These are phyloP conservation scores for Aeminium ludgeri DNA, from an alignment of 495 filamentous ascomycete genomes.

Conservation along the genomic window DNA sequence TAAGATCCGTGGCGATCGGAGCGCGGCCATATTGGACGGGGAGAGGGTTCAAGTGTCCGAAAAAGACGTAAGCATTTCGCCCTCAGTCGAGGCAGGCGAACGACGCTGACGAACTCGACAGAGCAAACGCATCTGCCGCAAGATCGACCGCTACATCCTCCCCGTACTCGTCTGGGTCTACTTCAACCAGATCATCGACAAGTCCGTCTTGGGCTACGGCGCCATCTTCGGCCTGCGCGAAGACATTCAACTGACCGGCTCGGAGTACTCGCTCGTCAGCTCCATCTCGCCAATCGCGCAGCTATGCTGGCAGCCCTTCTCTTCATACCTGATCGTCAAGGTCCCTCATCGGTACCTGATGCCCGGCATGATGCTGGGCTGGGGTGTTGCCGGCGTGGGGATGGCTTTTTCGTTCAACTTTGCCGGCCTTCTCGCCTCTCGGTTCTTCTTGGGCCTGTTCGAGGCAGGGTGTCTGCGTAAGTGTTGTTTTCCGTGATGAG, in stretches of 20 bases:
- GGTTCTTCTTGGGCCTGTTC: constrained; percentile 40
- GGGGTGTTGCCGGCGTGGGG: constrained; percentile 32
- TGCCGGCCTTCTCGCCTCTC: constrained; percentile 32
- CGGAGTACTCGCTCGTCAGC: constrained; percentile 45
- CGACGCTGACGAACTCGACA: no score
- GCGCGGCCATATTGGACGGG: no score
- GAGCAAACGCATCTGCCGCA: constrained; percentile 39
- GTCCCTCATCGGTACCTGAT: constrained; percentile 47
- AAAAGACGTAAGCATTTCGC: no score
- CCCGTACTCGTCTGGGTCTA: constrained; percentile 47
- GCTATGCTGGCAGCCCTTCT: constrained; percentile 50
- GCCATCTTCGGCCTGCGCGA: constrained; percentile 44
- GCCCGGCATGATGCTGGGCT: constrained; percentile 38
- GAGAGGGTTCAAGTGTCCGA: no score
- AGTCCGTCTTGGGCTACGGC: constrained; percentile 44
- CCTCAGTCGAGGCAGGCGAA: no score
- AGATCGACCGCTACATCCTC: constrained; percentile 43
- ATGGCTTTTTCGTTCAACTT: constrained; percentile 35
- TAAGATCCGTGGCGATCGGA: no score
- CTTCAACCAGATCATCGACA: constrained; percentile 47
- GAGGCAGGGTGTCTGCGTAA: constrained; percentile 39
- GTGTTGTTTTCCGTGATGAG: no score
- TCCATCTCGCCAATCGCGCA: constrained; percentile 48
- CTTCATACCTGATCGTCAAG: constrained; percentile 46
- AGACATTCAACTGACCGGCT: constrained; percentile 36